phyloP scores from a whole-genome alignment of 1,139 yeast species.

The Lodderomyces metapsilosis region DNA sequence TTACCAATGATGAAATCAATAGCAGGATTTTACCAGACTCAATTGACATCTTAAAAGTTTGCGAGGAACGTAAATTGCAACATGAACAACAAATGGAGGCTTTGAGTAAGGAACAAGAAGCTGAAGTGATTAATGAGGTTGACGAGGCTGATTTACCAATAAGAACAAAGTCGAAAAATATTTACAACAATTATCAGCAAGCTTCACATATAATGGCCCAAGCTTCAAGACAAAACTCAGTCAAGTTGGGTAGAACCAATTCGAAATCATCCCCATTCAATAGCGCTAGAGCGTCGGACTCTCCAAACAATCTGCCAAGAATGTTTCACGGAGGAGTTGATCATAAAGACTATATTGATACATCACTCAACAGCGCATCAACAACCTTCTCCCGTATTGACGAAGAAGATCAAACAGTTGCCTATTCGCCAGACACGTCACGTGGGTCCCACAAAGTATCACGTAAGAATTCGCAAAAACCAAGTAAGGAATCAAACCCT shows the following conservation, averaged over 20 bases:
- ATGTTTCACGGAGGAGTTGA: not conserved
- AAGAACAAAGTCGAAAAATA: slow-evolving; percentile 19
- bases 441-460: slow-evolving; percentile 3
- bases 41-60: slow-evolving; percentile 21
- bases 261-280: not conserved
- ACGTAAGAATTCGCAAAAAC: not conserved
- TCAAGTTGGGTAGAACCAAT: not conserved
- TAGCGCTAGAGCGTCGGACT: not conserved
- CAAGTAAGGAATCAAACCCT: not conserved
- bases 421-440: slow-evolving; percentile 8
- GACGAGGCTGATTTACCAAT: slow-evolving; percentile 14
- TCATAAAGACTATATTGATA: not conserved
- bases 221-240: slow-evolving; percentile 4
- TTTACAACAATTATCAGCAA: slow-evolving; percentile 22
- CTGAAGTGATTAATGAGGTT: slow-evolving; percentile 7
- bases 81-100: slow-evolving; percentile 15
- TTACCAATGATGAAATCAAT: slow-evolving; percentile 23
- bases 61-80: slow-evolving; percentile 11
- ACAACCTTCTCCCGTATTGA: not conserved
- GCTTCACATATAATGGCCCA: slow-evolving; percentile 9
- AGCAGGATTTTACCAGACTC: slow-evolving; percentile 26
- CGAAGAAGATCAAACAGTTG: not conserved
- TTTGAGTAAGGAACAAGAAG: slow-evolving; percentile 2
- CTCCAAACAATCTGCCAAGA: not conserved
- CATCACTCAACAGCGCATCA: not conserved